A percentile compares a stretch with the other conserved stretches of the same genome.
Evolutionary conservation across 2,329 filamentous ascomycete genomes (phyloP).

Genomic region (Leptosphaerulina australis): DNA sequence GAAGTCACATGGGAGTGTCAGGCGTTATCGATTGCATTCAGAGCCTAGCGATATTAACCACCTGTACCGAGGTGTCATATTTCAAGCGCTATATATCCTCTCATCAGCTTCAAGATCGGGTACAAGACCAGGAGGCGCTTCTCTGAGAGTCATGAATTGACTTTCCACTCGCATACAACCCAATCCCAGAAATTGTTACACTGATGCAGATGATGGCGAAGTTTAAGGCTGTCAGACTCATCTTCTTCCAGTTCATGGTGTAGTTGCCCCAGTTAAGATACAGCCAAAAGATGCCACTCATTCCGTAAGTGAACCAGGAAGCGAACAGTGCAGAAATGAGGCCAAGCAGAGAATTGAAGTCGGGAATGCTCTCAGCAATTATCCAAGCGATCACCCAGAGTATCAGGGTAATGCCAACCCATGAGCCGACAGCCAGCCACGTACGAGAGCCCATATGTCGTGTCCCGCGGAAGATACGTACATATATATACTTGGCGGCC

Average conservation of each 20-base stretch:
- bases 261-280: slow-evolving; percentile 54
- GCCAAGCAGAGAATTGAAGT: slow-evolving; percentile 68
- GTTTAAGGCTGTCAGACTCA: slow-evolving; percentile 53
- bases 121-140: slow-evolving; percentile 30
- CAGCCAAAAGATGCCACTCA: slow-evolving; percentile 54
- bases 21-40: background rate
- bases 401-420: slow-evolving; percentile 62
- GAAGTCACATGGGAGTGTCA: background rate
- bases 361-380: slow-evolving; percentile 70
- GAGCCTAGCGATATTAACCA: background rate
- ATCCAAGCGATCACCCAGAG: slow-evolving; percentile 69
- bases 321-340: slow-evolving; percentile 64
- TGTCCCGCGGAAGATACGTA: slow-evolving; percentile 65
- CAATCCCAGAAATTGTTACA: slow-evolving; percentile 30
- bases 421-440: slow-evolving; percentile 51
- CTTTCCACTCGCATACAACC: slow-evolving; percentile 32
- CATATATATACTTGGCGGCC: slow-evolving; percentile 68
- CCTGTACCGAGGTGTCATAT: background rate
- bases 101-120: slow-evolving; percentile 1
- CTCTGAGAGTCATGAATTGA: slow-evolving; percentile 29
- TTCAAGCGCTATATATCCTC: background rate
- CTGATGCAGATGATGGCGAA: slow-evolving; percentile 45
- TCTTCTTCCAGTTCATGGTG: slow-evolving; percentile 51
- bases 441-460: slow-evolving; percentile 43
- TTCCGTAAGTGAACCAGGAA: slow-evolving; percentile 65